These are phyloP conservation scores for Pisolithus thermaeus DNA, from an alignment of 1,284 basidiomycete genomes.

Conservation along the genomic window DNA sequence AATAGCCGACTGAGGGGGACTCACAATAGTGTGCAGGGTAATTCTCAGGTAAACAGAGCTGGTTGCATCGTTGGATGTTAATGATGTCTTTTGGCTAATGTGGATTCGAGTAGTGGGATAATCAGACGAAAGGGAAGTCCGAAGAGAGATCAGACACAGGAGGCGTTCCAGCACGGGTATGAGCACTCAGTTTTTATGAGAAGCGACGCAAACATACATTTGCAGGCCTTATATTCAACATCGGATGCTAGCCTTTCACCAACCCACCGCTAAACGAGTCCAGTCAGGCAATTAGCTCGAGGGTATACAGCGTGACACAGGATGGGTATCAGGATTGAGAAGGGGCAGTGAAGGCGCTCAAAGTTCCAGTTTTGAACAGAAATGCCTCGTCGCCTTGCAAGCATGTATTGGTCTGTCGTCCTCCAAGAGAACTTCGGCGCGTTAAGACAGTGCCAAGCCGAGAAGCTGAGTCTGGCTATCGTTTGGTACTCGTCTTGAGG, in stretches of 20 bases:
- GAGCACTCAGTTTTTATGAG: background rate
- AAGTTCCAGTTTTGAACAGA: too few species aligned
- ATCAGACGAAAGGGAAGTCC: background rate
- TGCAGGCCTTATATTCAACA: background rate
- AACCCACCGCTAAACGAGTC: too few species aligned
- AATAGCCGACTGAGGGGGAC: slow-evolving; percentile 23
- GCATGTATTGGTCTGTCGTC: too few species aligned
- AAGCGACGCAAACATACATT: background rate
- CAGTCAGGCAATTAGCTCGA: too few species aligned
- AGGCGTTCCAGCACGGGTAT: background rate
- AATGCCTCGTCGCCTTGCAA: too few species aligned
- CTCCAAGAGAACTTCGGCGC: too few species aligned
- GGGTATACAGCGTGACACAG: too few species aligned
- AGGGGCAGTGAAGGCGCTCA: too few species aligned
- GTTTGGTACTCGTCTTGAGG: too few species aligned
- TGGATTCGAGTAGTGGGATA: background rate
- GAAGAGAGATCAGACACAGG: background rate
- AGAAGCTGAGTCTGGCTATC: too few species aligned
- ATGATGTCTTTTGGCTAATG: slow-evolving; percentile 21
- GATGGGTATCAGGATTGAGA: too few species aligned
- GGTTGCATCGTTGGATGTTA: slow-evolving; percentile 55
- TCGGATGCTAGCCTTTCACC: background rate
- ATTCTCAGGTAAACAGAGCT: slow-evolving; percentile 85
- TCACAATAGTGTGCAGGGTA: slow-evolving; percentile 84
- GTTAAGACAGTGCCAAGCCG: too few species aligned